Conservation (phyloP, 768 basidiomycete genomes). For the Mycena olivaceomarginata region DNA sequence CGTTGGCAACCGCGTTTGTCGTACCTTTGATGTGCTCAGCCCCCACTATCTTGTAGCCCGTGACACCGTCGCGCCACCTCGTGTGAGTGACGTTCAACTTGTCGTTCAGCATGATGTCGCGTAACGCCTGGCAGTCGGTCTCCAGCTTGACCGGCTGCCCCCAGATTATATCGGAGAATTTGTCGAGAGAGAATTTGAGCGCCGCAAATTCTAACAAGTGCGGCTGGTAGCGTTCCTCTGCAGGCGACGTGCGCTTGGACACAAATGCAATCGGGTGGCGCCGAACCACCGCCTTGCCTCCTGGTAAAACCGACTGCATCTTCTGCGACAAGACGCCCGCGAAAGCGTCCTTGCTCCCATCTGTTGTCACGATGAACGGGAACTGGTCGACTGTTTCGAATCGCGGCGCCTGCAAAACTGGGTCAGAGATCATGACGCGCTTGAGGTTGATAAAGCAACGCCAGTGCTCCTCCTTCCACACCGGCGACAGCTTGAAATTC, state of each 20-base stretch:
- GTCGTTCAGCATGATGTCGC: conserved; percentile 49
- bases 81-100: conserved; percentile 48
- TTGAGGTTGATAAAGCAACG: too few relatives aligned
- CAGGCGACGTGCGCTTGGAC: conserved; percentile 56
- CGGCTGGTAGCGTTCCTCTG: conserved; percentile 55
- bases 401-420: too few relatives aligned
- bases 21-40: conserved; percentile 47
- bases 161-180: conserved; percentile 41
- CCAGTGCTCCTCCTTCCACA: too few relatives aligned
- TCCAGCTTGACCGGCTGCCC: conserved; percentile 48
- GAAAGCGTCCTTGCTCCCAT: conserved; percentile 54
- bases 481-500: too few relatives aligned
- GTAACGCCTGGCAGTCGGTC: conserved; percentile 45
- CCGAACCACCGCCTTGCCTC: conserved; percentile 25
- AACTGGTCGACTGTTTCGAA: too few relatives aligned
- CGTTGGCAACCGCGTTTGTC: conserved; percentile 47
- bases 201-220: conserved; percentile 50
- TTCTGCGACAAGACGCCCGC: conserved; percentile 51
- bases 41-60: too few relatives aligned
- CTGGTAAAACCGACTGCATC: conserved; percentile 29
- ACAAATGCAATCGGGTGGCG: conserved; percentile 14
- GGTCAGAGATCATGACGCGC: too few relatives aligned
- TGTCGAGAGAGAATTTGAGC: conserved; percentile 33
- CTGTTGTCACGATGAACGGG: conserved; percentile 54
- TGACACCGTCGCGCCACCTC: too few relatives aligned